A percentile compares a stretch with the other conserved stretches of the same genome.
Conservation (phyloP, 331 rosid genomes). For the Stylosanthes scabra region DNA sequence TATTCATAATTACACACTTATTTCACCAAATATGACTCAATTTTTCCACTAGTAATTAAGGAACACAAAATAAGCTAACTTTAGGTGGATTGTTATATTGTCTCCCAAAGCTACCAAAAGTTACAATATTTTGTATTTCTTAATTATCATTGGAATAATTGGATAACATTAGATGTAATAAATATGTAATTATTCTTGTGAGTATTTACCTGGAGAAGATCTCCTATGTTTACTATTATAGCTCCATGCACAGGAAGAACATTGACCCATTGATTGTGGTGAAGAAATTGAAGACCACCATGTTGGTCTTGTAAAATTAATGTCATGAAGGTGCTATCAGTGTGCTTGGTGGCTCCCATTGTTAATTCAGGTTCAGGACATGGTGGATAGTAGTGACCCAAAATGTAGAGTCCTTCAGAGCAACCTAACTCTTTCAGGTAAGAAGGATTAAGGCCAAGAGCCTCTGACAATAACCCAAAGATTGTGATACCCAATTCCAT, state of each 20-base stretch:
- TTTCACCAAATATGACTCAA: too few species aligned
- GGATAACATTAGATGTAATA: too few species aligned
- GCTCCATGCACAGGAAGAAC: conserved; percentile 52
- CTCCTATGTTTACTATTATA: conserved; percentile 53
- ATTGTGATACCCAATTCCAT: conserved; percentile 45
- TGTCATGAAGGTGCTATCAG: conserved; percentile 52
- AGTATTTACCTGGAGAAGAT: conserved; percentile 50
- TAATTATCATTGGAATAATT: too few species aligned
- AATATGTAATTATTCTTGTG: too few species aligned
- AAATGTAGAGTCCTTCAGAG: conserved; percentile 37
- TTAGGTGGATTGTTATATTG: too few species aligned
- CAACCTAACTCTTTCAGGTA: conserved; percentile 49
- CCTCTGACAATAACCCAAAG: conserved; percentile 53
- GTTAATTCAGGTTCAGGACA: conserved; percentile 65
- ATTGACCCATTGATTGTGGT: conserved; percentile 47
- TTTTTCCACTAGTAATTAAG: too few species aligned
- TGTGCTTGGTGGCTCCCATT: conserved; percentile 46
- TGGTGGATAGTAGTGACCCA: conserved; percentile 58
- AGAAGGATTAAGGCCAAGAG: conserved; percentile 50
- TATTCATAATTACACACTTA: too few species aligned
- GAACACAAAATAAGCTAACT: too few species aligned
- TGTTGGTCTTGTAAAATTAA: conserved; percentile 51
- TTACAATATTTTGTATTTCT: too few species aligned
- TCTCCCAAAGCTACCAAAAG: too few species aligned
- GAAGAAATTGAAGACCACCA: conserved; percentile 56